Base-by-base conservation (phyloP, 345 rosid species). In the Diplotaxis tenuifolia region DNA sequence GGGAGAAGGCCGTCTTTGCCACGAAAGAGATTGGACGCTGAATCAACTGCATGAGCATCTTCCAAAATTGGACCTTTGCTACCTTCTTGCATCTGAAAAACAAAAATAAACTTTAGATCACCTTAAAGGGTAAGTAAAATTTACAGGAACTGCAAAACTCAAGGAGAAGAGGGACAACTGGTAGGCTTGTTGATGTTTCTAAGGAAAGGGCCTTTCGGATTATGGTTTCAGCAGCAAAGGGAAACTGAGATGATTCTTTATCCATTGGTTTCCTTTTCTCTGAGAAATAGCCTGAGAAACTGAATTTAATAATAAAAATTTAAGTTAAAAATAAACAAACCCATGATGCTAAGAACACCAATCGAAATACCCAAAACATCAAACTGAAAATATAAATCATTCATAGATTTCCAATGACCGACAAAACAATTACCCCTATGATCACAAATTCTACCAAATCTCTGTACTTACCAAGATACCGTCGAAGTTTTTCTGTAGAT, bases 1-100 rank as follows among this genome's bases (percentile, higher is more conserved):
- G n/a, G n/a, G n/a, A n/a, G n/a, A n/a, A n/a, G n/a, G n/a, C 98
- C 96, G 67, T 93, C 88, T 71, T 86, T 86, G 49, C 96, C 96
- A 73, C 90, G 98, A 78, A 93, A 93, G 53, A 90, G 85, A 76
- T 83, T 86, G 68, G 87, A 93, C 3, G 93, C 95, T 71, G 61
- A 71, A 60, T 83, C 86, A 75, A 93, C 88, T 62, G 82, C 81
- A 5, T 90, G 87, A 70, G 89, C 96, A 83, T 93, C 98, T 66
- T 90, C 96, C 79, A 93, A 93, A 61, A 93, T 90, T 5, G 96
- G 98, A 66, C 96, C 98, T 81, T 82, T 88, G 62, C 79, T 82
- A 62, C 81, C 83, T 77, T 86, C 96, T 58, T 58, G 75, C 62
- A 68, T 74, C 88, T 85, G 67, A 68, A 79, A 14, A 18, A 42